Evolutionary conservation across 495 filamentous ascomycete species (phyloP).

Genomic region (Echria macrotheca): DNA sequence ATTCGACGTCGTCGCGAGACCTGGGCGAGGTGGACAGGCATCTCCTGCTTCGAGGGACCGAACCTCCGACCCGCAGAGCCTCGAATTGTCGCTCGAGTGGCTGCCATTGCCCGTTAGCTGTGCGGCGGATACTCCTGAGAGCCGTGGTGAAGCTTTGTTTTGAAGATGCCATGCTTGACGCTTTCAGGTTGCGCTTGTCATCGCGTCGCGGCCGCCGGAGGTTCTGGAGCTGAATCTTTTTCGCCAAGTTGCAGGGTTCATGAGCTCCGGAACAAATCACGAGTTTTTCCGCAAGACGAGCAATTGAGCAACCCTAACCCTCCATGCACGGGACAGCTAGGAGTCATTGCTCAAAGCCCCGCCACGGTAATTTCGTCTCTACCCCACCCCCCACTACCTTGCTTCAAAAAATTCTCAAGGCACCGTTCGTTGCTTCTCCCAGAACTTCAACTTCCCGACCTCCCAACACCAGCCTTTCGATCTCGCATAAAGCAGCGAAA

Average conservation of each 20-base stretch:
- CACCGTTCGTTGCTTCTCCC: slow-evolving; percentile 14
- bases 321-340: too few relatives aligned
- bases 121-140: slow-evolving; percentile 20
- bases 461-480: slow-evolving; percentile 11
- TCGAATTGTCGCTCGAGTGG: slow-evolving; percentile 26
- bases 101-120: slow-evolving; percentile 15
- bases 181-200: slow-evolving; percentile 19
- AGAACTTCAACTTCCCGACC: slow-evolving; percentile 11
- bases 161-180: slow-evolving; percentile 29
- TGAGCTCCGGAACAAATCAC: not conserved
- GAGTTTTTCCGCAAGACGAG: too few relatives aligned
- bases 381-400: slow-evolving; percentile 30
- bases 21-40: slow-evolving; percentile 19
- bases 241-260: slow-evolving; percentile 8
- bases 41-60: slow-evolving; percentile 7
- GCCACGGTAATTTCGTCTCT: slow-evolving; percentile 19
- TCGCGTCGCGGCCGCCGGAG: slow-evolving; percentile 12
- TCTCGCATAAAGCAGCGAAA: slow-evolving; percentile 36
- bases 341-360: too few relatives aligned
- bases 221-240: slow-evolving; percentile 17
- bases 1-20: not conserved
- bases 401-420: slow-evolving; percentile 12
- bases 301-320: too few relatives aligned
- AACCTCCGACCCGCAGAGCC: slow-evolving; percentile 14
- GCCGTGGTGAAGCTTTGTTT: slow-evolving; percentile 20